Base-by-base conservation (phyloP, 805 yeast genomes). In the Ogataea saltuana region DNA sequence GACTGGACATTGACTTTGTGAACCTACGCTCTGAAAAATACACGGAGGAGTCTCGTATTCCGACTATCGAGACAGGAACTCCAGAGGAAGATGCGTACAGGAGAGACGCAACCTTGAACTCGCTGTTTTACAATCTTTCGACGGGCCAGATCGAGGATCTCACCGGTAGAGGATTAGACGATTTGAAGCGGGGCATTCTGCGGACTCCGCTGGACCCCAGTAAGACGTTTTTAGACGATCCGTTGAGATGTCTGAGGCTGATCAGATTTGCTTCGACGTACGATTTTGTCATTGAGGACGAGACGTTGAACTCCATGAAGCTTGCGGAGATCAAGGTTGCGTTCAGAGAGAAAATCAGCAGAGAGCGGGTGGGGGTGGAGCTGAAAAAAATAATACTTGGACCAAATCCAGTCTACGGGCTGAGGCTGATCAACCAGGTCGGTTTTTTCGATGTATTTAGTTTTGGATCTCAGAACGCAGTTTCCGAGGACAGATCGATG, bases 81-180 rank as follows among this genome's bases (percentile, higher is more conserved):
- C 91, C 98, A 0, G 75, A 78, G 48, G 86, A 91, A 59, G 99
- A 93, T 64, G 97, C 98, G 0, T 69, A 80, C 51, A 75, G 99
- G 56, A 74, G 99, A 59, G 99, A 93, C 67, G 98, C 98, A 2
- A 93, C 99, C 0, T 68, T 93, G 41, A 93, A 93, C 62, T 95
- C 99, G 0, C 67, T 93, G 18, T 93, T 93, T 58, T 93, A 85
- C 65, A 93, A 93, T 63, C 74, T 93, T 40, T 75, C 75, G 41
- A 76, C 81, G 4, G 71, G 70, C 11, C 53, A 73, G 45, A 81
- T 93, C 18, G 99, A 93, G 61, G 99, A 93, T 64, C 79, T 83
- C 47, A 93, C 99, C 0, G 78, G 76, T 0, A 55, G 63, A 16
- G 99, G 99, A 0, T 58, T 90, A 4, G 59, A 73, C 6, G 99